Base-by-base conservation (phyloP, 1,284 basidiomycete species). In the Trametes versicolor region DNA sequence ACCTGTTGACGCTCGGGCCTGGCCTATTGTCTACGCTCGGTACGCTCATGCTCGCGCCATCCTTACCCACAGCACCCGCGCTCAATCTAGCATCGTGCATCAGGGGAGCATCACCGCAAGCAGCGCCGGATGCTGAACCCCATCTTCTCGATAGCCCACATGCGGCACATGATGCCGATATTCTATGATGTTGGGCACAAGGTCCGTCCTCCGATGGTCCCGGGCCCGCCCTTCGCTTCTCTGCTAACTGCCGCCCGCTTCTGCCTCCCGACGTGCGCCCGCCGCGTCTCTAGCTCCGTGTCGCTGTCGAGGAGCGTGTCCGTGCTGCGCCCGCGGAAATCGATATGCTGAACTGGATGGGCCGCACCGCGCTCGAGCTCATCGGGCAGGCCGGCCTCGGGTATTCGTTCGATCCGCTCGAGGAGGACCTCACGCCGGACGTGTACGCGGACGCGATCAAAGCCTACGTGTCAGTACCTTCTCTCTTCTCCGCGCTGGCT, bases 341-440 rank as follows among this genome's bases (percentile, higher is more conserved):
- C 55, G 75, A 79, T 58, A 68, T 81, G 57, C 67, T 77, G 9
- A 67, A 72, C 47, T 79, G 78, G 75, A 76, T 76, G 73, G 74
- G 72, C 12, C 75, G 76, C 49, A 72, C 74, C 9, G 75, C 79
- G 27, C 72, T 81, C 19, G 79, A 81, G 70, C 71, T 77, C 21
- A 74, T 81, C 60, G 78, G 77, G 1, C 77, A 78, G 64, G 77
- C 74, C 2, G 77, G 77, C 0, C 70, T 80, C 12, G 79, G 78
- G 13, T 75, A 80, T 66, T 76, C 78, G 19, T 80, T 81, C 66
- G 72, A 77, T 60, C 71, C 76, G 3, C 70, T 79, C 27, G 64
- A 71, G 51, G 68, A 72, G 17, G 69, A 74, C 32, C 65, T 66
- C 37, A 63, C 64, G 25, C 64, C 68, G 7, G 72, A 77, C 62